phyloP scores from a whole-genome alignment of 179 eudicot genomes.

The Beta macrorhiza region DNA sequence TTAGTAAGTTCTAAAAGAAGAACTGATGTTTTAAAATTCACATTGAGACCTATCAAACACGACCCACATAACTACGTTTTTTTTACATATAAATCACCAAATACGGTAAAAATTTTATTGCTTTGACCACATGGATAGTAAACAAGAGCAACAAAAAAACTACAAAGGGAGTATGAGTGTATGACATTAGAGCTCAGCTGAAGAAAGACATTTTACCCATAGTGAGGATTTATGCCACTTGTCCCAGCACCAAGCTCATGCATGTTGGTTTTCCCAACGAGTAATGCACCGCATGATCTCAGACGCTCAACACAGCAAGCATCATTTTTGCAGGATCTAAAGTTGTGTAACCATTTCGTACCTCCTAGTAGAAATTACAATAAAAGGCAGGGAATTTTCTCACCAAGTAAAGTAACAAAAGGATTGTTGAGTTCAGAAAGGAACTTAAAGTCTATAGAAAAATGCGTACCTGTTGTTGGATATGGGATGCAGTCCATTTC shows the following conservation, averaged over 20 bases:
- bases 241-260: conserved; percentile 97
- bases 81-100: too few species aligned
- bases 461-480: conserved; percentile 81
- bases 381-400: background rate
- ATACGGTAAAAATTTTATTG: too few species aligned
- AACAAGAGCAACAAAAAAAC: too few species aligned
- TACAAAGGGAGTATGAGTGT: too few species aligned
- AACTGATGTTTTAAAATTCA: too few species aligned
- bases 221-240: conserved; percentile 98
- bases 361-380: conserved; percentile 56
- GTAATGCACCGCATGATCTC: conserved; percentile 80
- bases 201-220: conserved; percentile 53
- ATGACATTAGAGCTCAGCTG: background rate
- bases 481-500: conserved; percentile 94
- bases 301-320: conserved; percentile 75
- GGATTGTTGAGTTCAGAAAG: background rate
- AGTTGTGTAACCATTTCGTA: conserved; percentile 87
- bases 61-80: too few species aligned
- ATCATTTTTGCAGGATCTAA: conserved; percentile 68
- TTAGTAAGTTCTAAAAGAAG: too few species aligned
- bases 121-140: too few species aligned
- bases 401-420: background rate
- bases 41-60: too few species aligned
- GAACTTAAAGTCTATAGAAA: background rate
- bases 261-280: conserved; percentile 97